A percentile compares a stretch with the other conserved stretches of the same genome.
Conservation (phyloP, 1,139 yeast species). For the Saccharomyces uvarum region DNA sequence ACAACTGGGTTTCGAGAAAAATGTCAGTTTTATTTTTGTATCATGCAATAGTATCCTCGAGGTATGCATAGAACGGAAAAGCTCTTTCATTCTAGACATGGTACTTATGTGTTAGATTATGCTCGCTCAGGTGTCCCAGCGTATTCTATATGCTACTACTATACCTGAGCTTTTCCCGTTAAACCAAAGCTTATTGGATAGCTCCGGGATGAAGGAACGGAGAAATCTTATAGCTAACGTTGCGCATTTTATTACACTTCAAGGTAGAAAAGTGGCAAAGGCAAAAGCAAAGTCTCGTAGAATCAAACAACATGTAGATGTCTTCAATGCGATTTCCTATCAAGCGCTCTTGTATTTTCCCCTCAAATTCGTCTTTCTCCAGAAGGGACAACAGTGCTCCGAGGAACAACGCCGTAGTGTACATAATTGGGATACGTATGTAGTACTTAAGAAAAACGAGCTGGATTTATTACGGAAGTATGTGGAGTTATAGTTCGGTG, state of each 20-base stretch:
- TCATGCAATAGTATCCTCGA: constrained; percentile 2
- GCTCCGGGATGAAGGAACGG: background rate
- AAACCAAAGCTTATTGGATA: background rate
- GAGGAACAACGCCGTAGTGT: background rate
- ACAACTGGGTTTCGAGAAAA: constrained; percentile 75
- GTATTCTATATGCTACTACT: no score
- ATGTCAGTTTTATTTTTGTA: constrained; percentile 37
- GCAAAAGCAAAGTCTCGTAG: background rate
- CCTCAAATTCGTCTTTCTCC: background rate
- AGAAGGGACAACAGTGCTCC: background rate
- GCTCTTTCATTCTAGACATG: background rate
- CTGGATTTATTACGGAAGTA: background rate
- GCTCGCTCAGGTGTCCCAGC: no score
- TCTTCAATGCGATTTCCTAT: background rate
- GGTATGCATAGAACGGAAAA: constrained; percentile 1
- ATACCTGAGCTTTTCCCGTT: background rate
- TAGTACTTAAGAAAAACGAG: background rate
- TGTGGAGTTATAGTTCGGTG: background rate
- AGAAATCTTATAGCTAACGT: background rate
- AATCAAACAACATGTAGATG: background rate
- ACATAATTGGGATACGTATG: background rate
- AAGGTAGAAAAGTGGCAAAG: background rate
- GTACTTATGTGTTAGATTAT: no score
- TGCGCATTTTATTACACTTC: background rate
- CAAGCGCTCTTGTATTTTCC: background rate